Evolutionary conservation across 1,284 basidiomycete species (phyloP).

Genomic region (Austroboletus niveus): DNA sequence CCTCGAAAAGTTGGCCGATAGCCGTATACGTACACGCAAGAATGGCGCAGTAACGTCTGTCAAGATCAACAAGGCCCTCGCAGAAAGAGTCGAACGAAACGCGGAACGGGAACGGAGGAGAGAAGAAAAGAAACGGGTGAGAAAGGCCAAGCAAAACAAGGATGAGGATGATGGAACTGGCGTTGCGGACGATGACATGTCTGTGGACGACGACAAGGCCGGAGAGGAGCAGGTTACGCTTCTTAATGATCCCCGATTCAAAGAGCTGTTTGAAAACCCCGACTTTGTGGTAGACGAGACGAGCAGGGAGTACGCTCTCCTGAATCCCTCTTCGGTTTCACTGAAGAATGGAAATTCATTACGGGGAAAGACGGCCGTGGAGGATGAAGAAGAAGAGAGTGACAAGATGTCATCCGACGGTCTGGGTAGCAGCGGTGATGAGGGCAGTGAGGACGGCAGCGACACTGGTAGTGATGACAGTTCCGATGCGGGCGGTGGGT

Average conservation of each 20-base stretch:
- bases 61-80: conserved; percentile 92
- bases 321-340: conserved; percentile 83
- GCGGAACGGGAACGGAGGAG: conserved; percentile 67
- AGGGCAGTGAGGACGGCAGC: conserved; percentile 42
- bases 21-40: conserved; percentile 83
- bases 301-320: conserved; percentile 83
- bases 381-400: conserved; percentile 88
- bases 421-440: conserved; percentile 47
- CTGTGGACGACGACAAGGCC: conserved; percentile 38
- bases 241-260: conserved; percentile 88
- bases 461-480: conserved; percentile 42
- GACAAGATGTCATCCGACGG: conserved; percentile 76
- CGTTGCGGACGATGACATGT: conserved; percentile 41
- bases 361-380: conserved; percentile 73
- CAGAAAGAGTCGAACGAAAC: conserved; percentile 79
- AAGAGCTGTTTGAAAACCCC: conserved; percentile 90
- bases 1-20: conserved; percentile 92
- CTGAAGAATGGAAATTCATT: conserved; percentile 40
- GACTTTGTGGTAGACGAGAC: conserved; percentile 91
- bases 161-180: conserved; percentile 34
- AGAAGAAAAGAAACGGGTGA: conserved; percentile 59
- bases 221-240: conserved; percentile 47
- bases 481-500: conserved; percentile 54
- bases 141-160: conserved; percentile 36
- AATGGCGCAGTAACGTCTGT: conserved; percentile 39